Base-by-base conservation (phyloP, 257 asterid species). In the Nicotiana benthamiana region DNA sequence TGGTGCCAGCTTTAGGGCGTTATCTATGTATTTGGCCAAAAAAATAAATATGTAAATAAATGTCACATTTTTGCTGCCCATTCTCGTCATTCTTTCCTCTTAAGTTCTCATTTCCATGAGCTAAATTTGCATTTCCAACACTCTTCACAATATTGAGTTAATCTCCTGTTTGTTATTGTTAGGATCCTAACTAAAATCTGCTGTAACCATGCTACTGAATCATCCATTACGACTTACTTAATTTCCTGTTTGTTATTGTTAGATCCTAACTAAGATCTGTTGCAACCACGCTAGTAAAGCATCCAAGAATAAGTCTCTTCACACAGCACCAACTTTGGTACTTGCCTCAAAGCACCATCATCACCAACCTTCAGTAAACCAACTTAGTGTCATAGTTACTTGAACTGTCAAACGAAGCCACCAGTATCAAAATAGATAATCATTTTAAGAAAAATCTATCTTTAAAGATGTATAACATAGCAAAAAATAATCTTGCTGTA, bases 231-330 rank as follows among this genome's bases (percentile, higher is more conserved):
- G 57, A 70, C 77, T 20, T 11, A 43, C 46, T 20, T 43, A 70
- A 40, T 70, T 68, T 70, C 34, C 6, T 70, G 77, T 22, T 20
- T 70, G 57, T 20, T 70, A 10, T 7, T 70, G 6, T 20, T 20
- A 70, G 57, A 43, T 72, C 77, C 40, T 46, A 46, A 72, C 59
- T 72, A 46, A 72, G 48, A 22, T 72, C 60, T 46, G 40, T 72
- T 24, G 22, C 13, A 51, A 24, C 77, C 36, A 72, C 22, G 77
- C 60, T 22, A 46, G 6, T 72, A 9, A 72, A 46, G 2, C 36
- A 72, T 72, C 77, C 36, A 72, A 72, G 36, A 70, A 46, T 70
- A 43, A 43, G 77, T 40, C 77, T 22, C 57, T 70, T 43, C 77
- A 70, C n/a, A 9, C 34, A 70, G 24, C n/a, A 40, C 76, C 30